Evolutionary conservation across 306 rosid species (phyloP).

Genomic region (Citrullus mucosospermus): DNA sequence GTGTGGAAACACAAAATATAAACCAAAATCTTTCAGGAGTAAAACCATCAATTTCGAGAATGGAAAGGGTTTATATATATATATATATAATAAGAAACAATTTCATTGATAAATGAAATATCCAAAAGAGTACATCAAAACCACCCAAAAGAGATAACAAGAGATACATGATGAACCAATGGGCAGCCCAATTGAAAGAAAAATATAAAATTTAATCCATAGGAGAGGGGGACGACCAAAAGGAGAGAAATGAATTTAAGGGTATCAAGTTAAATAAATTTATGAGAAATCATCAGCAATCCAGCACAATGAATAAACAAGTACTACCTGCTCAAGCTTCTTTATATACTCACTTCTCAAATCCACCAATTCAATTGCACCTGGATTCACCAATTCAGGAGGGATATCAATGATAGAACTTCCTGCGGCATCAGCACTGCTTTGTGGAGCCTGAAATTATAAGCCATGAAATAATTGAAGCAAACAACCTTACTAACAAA

Average conservation of each 20-base stretch:
- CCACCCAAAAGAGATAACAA: too few species aligned
- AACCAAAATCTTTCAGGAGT: neutral
- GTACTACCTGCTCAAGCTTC: conserved; percentile 75
- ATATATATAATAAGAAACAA: too few species aligned
- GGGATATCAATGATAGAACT: conserved; percentile 40
- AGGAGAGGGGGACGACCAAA: too few species aligned
- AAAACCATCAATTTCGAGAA: neutral
- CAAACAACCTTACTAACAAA: neutral
- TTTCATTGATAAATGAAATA: too few species aligned
- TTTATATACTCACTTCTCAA: conserved; percentile 66
- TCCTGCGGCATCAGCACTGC: conserved; percentile 30
- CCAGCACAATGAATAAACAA: conserved; percentile 2
- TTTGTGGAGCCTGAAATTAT: conserved; percentile 45
- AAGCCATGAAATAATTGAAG: conserved; percentile 5
- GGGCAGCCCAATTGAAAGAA: too few species aligned
- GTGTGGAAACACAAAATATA: neutral
- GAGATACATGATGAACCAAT: too few species aligned
- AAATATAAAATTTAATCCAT: too few species aligned
- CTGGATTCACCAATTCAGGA: conserved; percentile 64
- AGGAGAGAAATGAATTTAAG: neutral
- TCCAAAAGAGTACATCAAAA: too few species aligned
- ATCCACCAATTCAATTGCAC: conserved; percentile 63
- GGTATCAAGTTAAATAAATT: neutral
- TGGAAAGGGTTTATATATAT: too few species aligned
- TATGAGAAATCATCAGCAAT: neutral